These are phyloP conservation scores for Candida coleopterorum DNA, from an alignment of 805 yeast species.

Conservation along the genomic window DNA sequence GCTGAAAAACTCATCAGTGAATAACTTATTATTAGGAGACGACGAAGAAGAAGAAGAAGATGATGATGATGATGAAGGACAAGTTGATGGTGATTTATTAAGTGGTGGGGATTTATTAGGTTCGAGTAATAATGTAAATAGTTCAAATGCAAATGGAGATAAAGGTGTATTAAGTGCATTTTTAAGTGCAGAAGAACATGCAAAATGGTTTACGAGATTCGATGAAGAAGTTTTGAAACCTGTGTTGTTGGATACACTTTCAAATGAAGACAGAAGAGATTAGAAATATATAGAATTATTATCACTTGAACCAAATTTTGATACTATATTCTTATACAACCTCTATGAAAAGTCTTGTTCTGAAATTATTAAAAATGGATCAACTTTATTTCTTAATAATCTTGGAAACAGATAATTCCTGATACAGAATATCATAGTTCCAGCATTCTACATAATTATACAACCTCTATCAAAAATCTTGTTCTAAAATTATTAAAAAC, in stretches of 20 bases:
- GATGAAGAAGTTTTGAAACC: slow-evolving; percentile 95
- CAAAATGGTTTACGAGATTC: slow-evolving; percentile 88
- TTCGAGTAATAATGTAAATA: neutral
- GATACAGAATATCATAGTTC: no score
- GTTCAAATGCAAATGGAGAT: slow-evolving; percentile 6
- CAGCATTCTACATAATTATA: no score
- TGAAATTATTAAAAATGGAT: no score
- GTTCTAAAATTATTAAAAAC: no score
- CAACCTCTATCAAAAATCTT: no score
- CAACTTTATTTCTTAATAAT: no score
- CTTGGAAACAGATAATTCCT: no score
- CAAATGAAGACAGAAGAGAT: slow-evolving; percentile 15
- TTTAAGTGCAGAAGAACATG: slow-evolving; percentile 62
- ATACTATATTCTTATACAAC: no score
- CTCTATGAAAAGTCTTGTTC: no score
- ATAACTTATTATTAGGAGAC: slow-evolving; percentile 4
- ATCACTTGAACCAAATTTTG: no score
- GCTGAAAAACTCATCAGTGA: slow-evolving; percentile 5
- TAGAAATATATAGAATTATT: neutral
- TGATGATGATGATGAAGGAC: slow-evolving; percentile 17
- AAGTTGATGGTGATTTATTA: slow-evolving; percentile 36
- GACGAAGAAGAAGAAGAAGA: slow-evolving; percentile 4
- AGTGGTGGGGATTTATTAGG: slow-evolving; percentile 13
- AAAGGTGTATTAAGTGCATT: slow-evolving; percentile 37
- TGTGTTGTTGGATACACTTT: slow-evolving; percentile 66